Base-by-base conservation (phyloP, 371 early-diverging fungal genomes). In the Apophysomyces elegans region DNA sequence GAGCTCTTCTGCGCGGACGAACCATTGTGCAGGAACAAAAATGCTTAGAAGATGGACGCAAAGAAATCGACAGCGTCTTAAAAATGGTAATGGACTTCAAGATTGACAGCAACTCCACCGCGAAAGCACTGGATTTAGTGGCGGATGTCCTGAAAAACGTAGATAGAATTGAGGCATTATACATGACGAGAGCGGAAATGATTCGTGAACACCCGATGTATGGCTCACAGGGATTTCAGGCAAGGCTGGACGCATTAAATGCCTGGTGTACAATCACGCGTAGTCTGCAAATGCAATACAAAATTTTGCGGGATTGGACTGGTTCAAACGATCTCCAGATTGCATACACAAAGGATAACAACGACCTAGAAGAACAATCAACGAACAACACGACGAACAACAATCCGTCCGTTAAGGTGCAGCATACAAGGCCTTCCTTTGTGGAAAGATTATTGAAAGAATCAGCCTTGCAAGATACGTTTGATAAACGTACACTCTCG, bases 381-480 rank as follows among this genome's bases (percentile, higher is more conserved):
- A 62, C 62, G 44, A 63, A 45, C 26, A 43, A 36, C 38, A 46
- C 65, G 16, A 73, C 63, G 9, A 50, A 21, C 7, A 26, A 26
- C 32, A 26, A 26, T 26, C 1, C 54, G 0, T 50, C 54, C 5
- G 7, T 50, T 21, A 50, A 21, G 36, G 62, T 64, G n/a, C 71
- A 59, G 63, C 70, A 64, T 13, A 75, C 80, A 16, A 83, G 85
- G 32, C 84, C 90, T 9, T 90, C 93, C 26, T 95, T 95, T 80
- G 87, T 95, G 18, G 94, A 95, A 76, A 80, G 91, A 61, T 79
- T 94, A 58, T 79, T 94, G 63, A 94, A 94, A 79, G 93, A 94
- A 67, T 87, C 88, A 59, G 93, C 91, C 0, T 77, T 93, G 32
- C 87, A 89, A 76, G 86, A 84, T 65, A 92, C 93, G 0, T 93